These are phyloP conservation scores for Tuber melanosporum DNA, from an alignment of 495 filamentous ascomycete genomes.

Conservation along the genomic window DNA sequence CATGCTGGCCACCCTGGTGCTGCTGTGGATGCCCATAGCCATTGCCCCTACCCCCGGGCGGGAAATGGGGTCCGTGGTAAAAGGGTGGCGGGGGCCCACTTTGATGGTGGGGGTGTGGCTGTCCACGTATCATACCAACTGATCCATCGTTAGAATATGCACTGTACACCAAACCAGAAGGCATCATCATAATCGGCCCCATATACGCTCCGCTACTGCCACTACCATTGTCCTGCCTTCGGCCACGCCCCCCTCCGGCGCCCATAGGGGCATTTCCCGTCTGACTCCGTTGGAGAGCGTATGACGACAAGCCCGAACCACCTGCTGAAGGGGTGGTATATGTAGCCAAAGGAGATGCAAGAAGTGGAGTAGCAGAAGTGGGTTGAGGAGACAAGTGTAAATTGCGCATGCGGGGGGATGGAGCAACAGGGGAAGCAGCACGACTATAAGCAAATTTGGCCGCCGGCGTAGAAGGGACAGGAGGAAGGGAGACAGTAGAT, in stretches of 20 bases:
- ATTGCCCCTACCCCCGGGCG: slow-evolving; percentile 30
- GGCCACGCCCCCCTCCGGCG: slow-evolving; percentile 14
- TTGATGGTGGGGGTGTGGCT: slow-evolving; percentile 36
- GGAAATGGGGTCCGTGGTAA: slow-evolving; percentile 34
- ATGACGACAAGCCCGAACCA: slow-evolving; percentile 29
- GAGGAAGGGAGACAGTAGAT: slow-evolving; percentile 35
- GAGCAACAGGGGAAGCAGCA: slow-evolving; percentile 29
- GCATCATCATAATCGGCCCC: slow-evolving; percentile 18
- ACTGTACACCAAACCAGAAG: slow-evolving; percentile 18
- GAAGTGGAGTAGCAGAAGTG: slow-evolving; percentile 27
- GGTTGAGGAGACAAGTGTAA: slow-evolving; percentile 26
- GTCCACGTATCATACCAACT: slow-evolving; percentile 43
- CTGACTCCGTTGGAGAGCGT: slow-evolving; percentile 37
- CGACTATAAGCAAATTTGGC: slow-evolving; percentile 23
- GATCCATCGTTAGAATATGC: slow-evolving; percentile 41
- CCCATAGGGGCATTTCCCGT: slow-evolving; percentile 26
- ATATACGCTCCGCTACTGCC: slow-evolving; percentile 20
- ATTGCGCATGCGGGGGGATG: slow-evolving; percentile 32
- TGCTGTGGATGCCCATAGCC: slow-evolving; percentile 33
- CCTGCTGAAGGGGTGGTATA: slow-evolving; percentile 30
- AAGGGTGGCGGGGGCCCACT: slow-evolving; percentile 34
- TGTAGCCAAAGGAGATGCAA: slow-evolving; percentile 32
- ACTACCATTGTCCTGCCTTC: slow-evolving; percentile 13
- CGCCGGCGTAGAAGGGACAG: slow-evolving; percentile 18
- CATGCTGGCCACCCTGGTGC: slow-evolving; percentile 31